Percentiles rank a stretch among this genome's conserved stretches.
Evolutionary conservation across 179 eudicot genomes (phyloP).

Genomic region (Gypsophila paniculata): DNA sequence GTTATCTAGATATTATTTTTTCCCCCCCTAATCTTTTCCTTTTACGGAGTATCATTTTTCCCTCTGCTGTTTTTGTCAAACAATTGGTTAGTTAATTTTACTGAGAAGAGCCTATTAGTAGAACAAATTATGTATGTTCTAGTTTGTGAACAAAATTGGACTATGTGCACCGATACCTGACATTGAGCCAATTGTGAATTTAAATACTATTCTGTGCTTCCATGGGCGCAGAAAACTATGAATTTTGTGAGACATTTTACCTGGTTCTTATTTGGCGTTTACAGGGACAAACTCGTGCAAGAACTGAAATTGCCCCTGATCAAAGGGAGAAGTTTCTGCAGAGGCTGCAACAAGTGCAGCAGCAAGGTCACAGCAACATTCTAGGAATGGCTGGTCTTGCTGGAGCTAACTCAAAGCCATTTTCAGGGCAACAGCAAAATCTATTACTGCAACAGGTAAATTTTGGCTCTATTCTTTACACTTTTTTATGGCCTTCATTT

Average conservation of each 20-base stretch:
- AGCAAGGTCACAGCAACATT: conserved; percentile 78
- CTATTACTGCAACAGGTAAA: conserved; percentile 81
- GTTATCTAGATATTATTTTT: background rate
- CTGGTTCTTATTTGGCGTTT: background rate
- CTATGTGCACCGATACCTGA: background rate
- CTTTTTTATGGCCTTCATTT: background rate
- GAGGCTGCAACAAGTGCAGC: conserved; percentile 84
- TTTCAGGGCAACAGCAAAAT: conserved; percentile 79
- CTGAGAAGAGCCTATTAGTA: background rate
- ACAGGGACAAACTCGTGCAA: conserved; percentile 82
- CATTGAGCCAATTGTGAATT: background rate
- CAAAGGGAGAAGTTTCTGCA: conserved; percentile 91
- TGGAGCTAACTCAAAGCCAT: conserved; percentile 74
- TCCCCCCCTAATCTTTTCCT: background rate
- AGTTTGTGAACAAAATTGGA: background rate
- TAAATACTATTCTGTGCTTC: background rate
- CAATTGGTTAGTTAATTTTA: background rate
- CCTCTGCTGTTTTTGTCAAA: background rate
- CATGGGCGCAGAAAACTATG: background rate
- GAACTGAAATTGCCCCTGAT: conserved; percentile 96
- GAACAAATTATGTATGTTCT: background rate
- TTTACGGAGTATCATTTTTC: background rate
- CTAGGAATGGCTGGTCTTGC: conserved; percentile 69
- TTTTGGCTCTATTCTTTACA: background rate
- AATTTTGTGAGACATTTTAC: background rate